phyloP scores from a whole-genome alignment of 176 grass and related monocot species.

The Zea luxurians region DNA sequence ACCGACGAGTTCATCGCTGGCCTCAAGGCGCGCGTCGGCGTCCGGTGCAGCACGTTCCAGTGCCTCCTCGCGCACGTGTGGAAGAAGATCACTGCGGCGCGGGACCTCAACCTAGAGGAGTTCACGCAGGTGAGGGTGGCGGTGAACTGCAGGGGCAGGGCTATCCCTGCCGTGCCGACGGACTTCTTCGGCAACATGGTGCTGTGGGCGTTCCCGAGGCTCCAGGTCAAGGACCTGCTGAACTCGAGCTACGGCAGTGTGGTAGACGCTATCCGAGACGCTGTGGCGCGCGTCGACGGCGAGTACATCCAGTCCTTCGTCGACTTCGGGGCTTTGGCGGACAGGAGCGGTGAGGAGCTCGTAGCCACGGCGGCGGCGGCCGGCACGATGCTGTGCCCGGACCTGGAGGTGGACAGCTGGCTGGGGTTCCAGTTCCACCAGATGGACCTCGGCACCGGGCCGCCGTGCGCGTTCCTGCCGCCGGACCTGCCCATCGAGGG shows the following conservation, averaged over 20 bases:
- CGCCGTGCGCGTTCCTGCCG: conserved; percentile 39
- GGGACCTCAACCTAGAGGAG: neutral
- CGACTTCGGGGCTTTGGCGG: conserved; percentile 30
- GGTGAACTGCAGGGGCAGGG: conserved; percentile 38
- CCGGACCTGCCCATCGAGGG: conserved; percentile 35
- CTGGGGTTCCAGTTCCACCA: conserved; percentile 48
- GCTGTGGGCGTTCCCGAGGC: conserved; percentile 44
- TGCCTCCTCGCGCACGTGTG: conserved; percentile 43
- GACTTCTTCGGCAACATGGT: conserved; percentile 57
- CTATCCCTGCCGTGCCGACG: neutral
- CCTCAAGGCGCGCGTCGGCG: conserved; percentile 24
- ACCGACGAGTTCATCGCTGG: conserved; percentile 22
- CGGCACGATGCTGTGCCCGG: conserved; percentile 33
- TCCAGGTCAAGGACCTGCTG: conserved; percentile 21
- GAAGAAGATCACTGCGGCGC: conserved; percentile 40
- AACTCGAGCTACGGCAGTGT: conserved; percentile 10
- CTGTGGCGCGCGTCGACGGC: conserved; percentile 29
- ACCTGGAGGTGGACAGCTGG: conserved; percentile 55
- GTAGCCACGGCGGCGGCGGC: conserved; percentile 19
- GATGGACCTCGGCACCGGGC: conserved; percentile 41
- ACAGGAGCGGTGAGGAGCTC: conserved; percentile 19
- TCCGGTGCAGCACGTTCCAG: conserved; percentile 44
- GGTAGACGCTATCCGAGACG: conserved; percentile 31
- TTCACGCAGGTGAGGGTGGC: conserved; percentile 35
- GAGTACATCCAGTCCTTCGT: conserved; percentile 51